Percentiles rank a stretch among this genome's conserved stretches.
phyloP scores from a whole-genome alignment of 129 eudicot genomes.

The Helianthus annuus region DNA sequence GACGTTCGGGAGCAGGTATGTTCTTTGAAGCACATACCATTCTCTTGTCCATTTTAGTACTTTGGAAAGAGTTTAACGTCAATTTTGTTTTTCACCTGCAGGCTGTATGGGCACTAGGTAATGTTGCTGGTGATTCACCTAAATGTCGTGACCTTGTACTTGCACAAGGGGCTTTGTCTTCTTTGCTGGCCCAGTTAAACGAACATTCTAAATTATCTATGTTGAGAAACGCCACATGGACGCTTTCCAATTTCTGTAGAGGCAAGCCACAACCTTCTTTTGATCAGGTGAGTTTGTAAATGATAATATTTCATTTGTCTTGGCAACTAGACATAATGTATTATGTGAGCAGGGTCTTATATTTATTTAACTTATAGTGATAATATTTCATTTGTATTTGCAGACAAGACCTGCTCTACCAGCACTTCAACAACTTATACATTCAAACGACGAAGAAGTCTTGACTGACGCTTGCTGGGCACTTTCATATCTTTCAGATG shows the following conservation, averaged over 20 bases:
- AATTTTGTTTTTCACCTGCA: constrained; percentile 19
- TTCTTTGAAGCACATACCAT: background rate
- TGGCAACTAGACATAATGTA: too few species aligned
- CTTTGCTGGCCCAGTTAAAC: constrained; percentile 52
- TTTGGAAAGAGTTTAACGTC: background rate
- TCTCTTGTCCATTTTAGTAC: background rate
- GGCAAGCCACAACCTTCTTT: too few species aligned
- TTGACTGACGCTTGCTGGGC: constrained; percentile 23
- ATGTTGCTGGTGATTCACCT: constrained; percentile 88
- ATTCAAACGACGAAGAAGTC: constrained; percentile 22
- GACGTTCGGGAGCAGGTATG: constrained; percentile 88
- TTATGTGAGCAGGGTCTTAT: too few species aligned
- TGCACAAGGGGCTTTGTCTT: constrained; percentile 66
- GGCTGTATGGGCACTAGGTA: constrained; percentile 98
- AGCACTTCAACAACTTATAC: constrained; percentile 16
- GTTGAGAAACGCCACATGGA: constrained; percentile 26
- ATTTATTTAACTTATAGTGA: too few species aligned
- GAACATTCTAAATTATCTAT: constrained; percentile 73
- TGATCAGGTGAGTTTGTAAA: too few species aligned
- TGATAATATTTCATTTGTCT: too few species aligned
- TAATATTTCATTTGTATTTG: background rate
- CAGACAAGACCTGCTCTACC: constrained; percentile 24
- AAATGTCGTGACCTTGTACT: constrained; percentile 78
- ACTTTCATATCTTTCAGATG: constrained; percentile 26
- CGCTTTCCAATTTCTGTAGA: too few species aligned